Percentiles rank a stretch among this genome's conserved stretches.
phyloP scores from a whole-genome alignment of 1,284 basidiomycete species.

The Ganoderma multipileum region DNA sequence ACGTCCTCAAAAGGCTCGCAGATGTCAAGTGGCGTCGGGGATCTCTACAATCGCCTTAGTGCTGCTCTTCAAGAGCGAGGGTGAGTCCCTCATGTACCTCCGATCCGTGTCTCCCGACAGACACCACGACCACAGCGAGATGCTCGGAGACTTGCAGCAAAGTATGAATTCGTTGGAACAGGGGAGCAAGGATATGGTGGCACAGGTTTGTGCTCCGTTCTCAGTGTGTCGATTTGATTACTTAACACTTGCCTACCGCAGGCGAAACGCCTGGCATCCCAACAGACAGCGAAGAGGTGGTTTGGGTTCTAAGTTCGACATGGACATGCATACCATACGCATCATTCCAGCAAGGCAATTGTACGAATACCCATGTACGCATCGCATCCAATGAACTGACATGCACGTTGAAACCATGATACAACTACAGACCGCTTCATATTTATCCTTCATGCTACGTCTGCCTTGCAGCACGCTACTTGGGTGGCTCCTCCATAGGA shows the following conservation, averaged over 20 bases:
- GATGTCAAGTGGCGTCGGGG: constrained; percentile 48
- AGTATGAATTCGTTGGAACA: constrained; percentile 66
- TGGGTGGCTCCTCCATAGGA: not conserved
- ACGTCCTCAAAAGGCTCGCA: constrained; percentile 33
- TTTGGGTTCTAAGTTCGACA: constrained; percentile 52
- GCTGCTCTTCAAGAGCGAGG: constrained; percentile 69
- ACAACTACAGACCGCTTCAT: not conserved
- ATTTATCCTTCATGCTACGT: not conserved
- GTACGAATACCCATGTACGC: constrained; percentile 2
- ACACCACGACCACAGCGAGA: constrained; percentile 48
- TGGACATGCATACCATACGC: not conserved
- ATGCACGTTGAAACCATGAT: not conserved
- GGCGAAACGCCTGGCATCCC: constrained; percentile 67
- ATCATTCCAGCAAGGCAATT: not conserved
- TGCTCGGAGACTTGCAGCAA: constrained; percentile 65
- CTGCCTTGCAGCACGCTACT: constrained; percentile 16
- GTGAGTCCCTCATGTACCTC: constrained; percentile 43
- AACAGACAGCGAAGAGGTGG: constrained; percentile 69
- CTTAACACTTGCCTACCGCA: constrained; percentile 33
- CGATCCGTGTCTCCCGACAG: not conserved
- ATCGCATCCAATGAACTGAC: not conserved
- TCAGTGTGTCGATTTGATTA: constrained; percentile 6
- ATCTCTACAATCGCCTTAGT: constrained; percentile 53
- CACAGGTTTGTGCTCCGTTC: constrained; percentile 52
- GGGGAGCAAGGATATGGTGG: constrained; percentile 69